Conservation (phyloP, 768 basidiomycete genomes). For the Termitomyces sp. region DNA sequence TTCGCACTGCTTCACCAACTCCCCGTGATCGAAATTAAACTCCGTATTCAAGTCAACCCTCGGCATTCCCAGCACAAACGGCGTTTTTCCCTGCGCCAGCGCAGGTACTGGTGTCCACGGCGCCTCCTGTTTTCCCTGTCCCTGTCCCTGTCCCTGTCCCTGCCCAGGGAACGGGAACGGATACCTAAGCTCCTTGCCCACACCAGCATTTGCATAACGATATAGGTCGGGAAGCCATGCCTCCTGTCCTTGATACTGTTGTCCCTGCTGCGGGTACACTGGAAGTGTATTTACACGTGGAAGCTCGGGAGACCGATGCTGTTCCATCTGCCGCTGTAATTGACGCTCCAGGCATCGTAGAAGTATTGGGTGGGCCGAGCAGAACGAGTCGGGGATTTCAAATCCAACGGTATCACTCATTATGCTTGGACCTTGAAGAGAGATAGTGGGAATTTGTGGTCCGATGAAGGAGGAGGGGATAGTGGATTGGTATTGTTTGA, state of each 20-base stretch:
- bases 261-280: conserved; percentile 4
- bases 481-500: conserved; percentile 27
- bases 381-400: conserved; percentile 27
- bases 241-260: conserved; percentile 11
- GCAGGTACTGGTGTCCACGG: neutral
- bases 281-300: conserved; percentile 4
- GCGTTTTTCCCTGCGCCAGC: conserved; percentile 17
- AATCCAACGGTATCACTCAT: neutral
- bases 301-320: conserved; percentile 1
- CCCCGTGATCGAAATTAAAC: conserved; percentile 61
- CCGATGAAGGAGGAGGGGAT: conserved; percentile 1
- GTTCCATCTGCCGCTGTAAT: conserved; percentile 8
- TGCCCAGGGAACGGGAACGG: conserved; percentile 19
- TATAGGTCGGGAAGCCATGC: conserved; percentile 43
- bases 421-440: neutral
- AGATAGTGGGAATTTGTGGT: neutral
- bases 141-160: conserved; percentile 19
- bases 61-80: conserved; percentile 40
- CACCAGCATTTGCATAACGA: conserved; percentile 33
- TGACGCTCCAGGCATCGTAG: conserved; percentile 26
- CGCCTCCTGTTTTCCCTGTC: conserved; percentile 1
- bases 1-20: conserved; percentile 44
- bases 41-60: conserved; percentile 48
- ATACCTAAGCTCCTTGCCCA: conserved; percentile 36
- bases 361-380: conserved; percentile 26